Evolutionary conservation across 192 early-diverging fungal species (phyloP), one percentile per base, ranked within the genome.

Genomic region (Linnemannia schmuckeri): DNA sequence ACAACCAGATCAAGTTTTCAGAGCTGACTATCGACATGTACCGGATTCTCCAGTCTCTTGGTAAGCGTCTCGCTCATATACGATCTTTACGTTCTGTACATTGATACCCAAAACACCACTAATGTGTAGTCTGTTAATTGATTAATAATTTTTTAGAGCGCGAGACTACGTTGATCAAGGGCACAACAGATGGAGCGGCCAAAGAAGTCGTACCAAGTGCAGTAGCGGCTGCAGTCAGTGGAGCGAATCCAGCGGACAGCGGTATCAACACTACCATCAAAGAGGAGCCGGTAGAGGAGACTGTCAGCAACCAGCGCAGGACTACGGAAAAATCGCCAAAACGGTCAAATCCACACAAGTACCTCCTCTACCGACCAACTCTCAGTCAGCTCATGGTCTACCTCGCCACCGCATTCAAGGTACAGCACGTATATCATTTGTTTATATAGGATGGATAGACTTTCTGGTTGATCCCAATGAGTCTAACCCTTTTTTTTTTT

Each of bases 21-120:
- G 97, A 99, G 88, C 91, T 99, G 46, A 98, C 97, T 0, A 89
- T 99, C 66, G 98, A 99, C 78, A 97, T 99, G 97, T 98, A 97
- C 89, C 95, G 97, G 49, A 96, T 99, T 82, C 87, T 98, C 38
- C 98, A 99, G 82, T 95, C 96, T 44, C 92, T 99, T n/a, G 98
- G 91, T 88, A 77, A 78, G 54, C 52, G 80, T 17, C 27, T 37
- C 17, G 30, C 4, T 63, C 70, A 47, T 37, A 3, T 38, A 33
- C 4, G n/a, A 6, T 66, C 10, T 15, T 15, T 22, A 2, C 38
- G 52, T 47, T 47, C 30, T 27, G 30, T 30, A 33, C 55, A n/a
- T 57, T 24, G 27, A 2, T 15, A 66, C 27, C 30, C 27, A 30
- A 10, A 7, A 63, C 57, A 18, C 18, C 49, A 40, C 47, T 57